Evolutionary conservation across 2,329 filamentous ascomycete genomes (phyloP), one percentile per base, ranked within the genome.

Genomic region (Clonostachys solani): DNA sequence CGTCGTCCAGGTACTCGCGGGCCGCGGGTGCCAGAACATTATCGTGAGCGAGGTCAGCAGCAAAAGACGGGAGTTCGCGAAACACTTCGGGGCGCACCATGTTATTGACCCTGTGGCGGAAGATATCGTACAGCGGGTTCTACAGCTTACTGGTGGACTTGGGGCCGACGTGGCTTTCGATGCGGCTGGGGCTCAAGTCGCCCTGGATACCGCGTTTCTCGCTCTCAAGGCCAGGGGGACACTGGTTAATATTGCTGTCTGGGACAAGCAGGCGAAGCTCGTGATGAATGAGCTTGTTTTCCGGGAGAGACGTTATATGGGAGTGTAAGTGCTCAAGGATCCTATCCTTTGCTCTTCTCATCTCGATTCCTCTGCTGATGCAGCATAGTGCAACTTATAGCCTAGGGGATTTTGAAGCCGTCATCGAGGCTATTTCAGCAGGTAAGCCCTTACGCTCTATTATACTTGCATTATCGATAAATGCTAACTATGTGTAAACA

Each of bases 201-300:
- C 68, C n/a, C 54, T 75, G 6, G 59, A 68, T 35, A 58, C 50
- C 53, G 79, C 63, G 54, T 78, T 73, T 38, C 60, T 69, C 16
- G 69, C 75, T 0, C 73, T 81, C 4, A 68, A 72, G 43, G 68
- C 72, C 0, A 68, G 75, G 34, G 83, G 81, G 0, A 78, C 77
- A 0, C 69, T 86, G 1, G 72, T 86, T 3, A 86, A 86, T 50
- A 73, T 86, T n/a, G 80, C 82, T 0, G 78, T 86, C 4, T 85
- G 80, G 79, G 80, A 83, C 55, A 78, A 72, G 45, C 65, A 66
- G 7, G 69, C 81, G 5, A 67, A 71, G 0, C 73, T 84, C 45
- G 47, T 51, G 40, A 56, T 56, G 54, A 56, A 56, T 33, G 47
- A 53, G 29, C 40, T 56, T 42, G 51, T 55, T n/a, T 56, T 56